Base-by-base conservation (phyloP, 306 rosid species). In the Vachellia pachyceras region DNA sequence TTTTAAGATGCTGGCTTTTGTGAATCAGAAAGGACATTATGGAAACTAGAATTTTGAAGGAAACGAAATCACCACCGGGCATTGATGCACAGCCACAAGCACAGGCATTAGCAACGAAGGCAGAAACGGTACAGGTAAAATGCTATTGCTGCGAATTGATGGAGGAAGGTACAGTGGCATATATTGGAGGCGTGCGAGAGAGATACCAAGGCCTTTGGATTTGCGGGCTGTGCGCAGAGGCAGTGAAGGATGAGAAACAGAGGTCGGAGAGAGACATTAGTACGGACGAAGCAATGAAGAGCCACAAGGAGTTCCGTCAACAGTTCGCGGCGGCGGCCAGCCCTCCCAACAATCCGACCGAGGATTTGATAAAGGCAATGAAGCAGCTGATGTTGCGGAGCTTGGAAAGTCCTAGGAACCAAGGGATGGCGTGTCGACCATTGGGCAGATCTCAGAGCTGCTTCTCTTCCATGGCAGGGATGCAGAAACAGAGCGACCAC, bases 201-300 rank as follows among this genome's bases (percentile, higher is more conserved):
- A 73, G 85, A 77, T 85, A 88, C 35, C 86, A 84, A 8, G 95
- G 92, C 0, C 86, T 85, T 8, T 94, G 97, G 97, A 84, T 94
- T 61, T 94, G 98, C 18, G 97, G 98, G 15, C 86, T 91, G 2
- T 91, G 97, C 33, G 73, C 88, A 0, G 93, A 88, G 79, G 98
- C 92, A 3, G 93, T 94, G 78, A 87, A 90, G 40, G 90, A 91
- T 37, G 92, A 90, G 65, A 49, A 42, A 3, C 39, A 77, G n/a
- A 85, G 89, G 77, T 82, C 87, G 33, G 29, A 61, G 71, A 77
- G 70, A 61, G 58, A 69, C 0, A 83, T 87, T 36, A 80, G 76
- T 58, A 79, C 81, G 0, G 97, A 86, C 29, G 94, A 94, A 84
- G 98, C 98, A 0, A 18, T 94, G 63, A 72, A 74, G 66, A 80